Evolutionary conservation across 805 yeast species (phyloP), one percentile per base, ranked within the genome.

Genomic region (Grigorovia humatica): DNA sequence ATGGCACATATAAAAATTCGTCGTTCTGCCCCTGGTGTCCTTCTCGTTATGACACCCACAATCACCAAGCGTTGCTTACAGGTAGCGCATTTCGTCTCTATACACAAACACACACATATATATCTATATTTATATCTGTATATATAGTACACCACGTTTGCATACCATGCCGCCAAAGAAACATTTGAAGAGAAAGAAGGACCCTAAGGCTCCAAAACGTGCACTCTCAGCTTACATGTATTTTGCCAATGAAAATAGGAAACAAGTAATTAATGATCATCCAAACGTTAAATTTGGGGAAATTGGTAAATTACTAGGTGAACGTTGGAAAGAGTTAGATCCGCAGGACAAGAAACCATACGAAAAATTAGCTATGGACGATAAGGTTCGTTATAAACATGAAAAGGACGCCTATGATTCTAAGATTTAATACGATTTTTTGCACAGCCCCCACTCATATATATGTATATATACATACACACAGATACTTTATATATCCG

Each of bases 171-270:
- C 75, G 51, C 69, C 68, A 57, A 70, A 70, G 63, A 70, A 70
- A 63, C 55, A 59, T 44, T 56, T 51, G 49, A 55, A 50, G 50
- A 47, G 40, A 29, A 48, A 48, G 46, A 48, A 48, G 42, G 50
- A 48, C 20, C 55, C 55, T 19, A 53, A 53, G 32, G 55, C 55
- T 23, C 55, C 55, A 42, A 53, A 53, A 48, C 48, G 55, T 74
- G 88, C 97, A 19, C 76, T 91, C 70, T 88, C 96, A 55, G 96
- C 97, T 46, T 91, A 90, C 83, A 89, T 91, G 97, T 90, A 87
- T 81, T 91, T 89, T 67, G 97, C 98, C 63, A 88, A 88, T 70
- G 97, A 88, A 67, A 86, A 87, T 80, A 89, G 99, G 78, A 97
- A 90, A 73, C 80, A 81, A 59, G 96, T 93, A 61, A 82, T 95